Evolutionary conservation across 148 eudicot genomes (phyloP), one percentile per base, ranked within the genome.

Genomic region (Diospyros kaki): DNA sequence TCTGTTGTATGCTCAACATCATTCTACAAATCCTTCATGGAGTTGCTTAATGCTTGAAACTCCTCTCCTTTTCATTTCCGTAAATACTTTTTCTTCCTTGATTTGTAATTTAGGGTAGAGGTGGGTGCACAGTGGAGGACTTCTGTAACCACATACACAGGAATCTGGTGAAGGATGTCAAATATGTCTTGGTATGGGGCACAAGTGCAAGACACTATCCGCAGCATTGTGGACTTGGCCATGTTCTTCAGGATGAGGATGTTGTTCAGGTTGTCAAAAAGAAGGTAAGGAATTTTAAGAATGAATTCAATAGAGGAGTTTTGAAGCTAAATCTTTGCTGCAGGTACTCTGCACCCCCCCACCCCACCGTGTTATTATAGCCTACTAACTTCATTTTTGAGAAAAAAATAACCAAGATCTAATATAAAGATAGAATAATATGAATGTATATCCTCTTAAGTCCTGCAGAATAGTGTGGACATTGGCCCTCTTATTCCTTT

Each of bases 181-280:
- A 96, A 78, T 96, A 96, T 69, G 98, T 88, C 3, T 81, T 96
- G 12, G 98, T 88, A 74, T 96, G 99, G 99, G 99, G 99, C 50
- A 83, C 75, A 45, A 91, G 99, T 86, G 93, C 97, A 54, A 93
- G 98, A 83, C 99, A 96, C 67, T 89, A 87, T 78, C 99, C 99
- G 7, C 99, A 96, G 77, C 94, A 96, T 78, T 96, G 99, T 91
- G 99, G 99, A 48, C 90, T 87, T 42, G 64, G 87, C 82, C 99
- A 96, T 72, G 67, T 61, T 73, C 97, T 96, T 88, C 87, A 85
- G 48, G 99, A 96, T 81, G 99, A 96, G 85, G 99, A 96, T 81
- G 99, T 96, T 10, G 99, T 96, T 54, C 99, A 96, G 75, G 84
- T 96, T 68, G 99, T 96, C 48, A 96, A 96, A 84, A 96, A 96